These are phyloP conservation scores for Eucalyptus pauciflora DNA, from an alignment of 345 rosid species.

Conservation along the genomic window DNA sequence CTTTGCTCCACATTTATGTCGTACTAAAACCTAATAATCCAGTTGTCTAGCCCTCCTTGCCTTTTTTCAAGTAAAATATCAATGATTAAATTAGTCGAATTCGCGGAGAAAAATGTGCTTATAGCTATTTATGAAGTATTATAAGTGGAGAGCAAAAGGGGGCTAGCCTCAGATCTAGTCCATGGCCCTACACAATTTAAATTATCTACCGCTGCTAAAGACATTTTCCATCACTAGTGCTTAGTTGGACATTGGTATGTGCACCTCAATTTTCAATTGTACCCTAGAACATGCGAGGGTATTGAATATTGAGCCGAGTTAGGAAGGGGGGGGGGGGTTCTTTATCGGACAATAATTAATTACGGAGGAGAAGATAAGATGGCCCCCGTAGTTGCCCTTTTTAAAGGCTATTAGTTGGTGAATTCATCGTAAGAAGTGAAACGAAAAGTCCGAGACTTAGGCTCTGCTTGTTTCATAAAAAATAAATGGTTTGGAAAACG, in stretches of 20 bases:
- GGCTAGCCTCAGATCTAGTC: not conserved
- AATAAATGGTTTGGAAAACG: too few relatives aligned
- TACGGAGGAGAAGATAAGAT: not conserved
- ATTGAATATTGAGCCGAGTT: not conserved
- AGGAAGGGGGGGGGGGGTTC: not conserved
- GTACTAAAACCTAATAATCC: not conserved
- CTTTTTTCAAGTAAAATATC: not conserved
- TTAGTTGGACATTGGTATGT: not conserved
- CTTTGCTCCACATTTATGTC: not conserved
- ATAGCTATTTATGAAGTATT: not conserved
- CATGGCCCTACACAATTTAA: not conserved
- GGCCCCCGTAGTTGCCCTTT: not conserved
- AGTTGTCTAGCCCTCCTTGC: not conserved
- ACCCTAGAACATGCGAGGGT: not conserved
- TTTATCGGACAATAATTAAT: not conserved
- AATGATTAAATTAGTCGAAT: not conserved
- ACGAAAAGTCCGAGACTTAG: not conserved
- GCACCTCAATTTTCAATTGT: not conserved
- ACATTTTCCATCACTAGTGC: not conserved
- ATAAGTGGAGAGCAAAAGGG: not conserved
- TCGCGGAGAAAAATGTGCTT: not conserved
- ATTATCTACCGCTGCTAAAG: not conserved
- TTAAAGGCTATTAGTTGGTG: not conserved
- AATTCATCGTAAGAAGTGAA: not conserved
- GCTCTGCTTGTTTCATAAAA: rapidly evolving